Evolutionary conservation across 768 basidiomycete species (phyloP).

Genomic region (Auricularia cornea): DNA sequence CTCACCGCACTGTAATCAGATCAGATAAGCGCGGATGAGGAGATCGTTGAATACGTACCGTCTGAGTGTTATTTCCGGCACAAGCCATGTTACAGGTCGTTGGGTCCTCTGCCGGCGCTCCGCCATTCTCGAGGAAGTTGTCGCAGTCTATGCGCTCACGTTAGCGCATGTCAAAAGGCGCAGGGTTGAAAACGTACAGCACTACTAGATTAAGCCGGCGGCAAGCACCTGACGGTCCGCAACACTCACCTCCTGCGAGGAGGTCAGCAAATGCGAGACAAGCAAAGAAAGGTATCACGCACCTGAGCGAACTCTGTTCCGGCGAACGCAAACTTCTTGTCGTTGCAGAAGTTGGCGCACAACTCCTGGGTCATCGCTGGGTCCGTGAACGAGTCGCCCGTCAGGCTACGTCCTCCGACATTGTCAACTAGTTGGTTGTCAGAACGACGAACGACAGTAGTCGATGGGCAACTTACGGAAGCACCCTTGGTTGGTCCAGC

Average conservation of each 20-base stretch:
- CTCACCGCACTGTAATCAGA: background rate
- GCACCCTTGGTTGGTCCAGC: slow-evolving; percentile 17
- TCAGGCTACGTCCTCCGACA: slow-evolving; percentile 49
- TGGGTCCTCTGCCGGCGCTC: slow-evolving; percentile 31
- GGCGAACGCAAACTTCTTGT: slow-evolving; percentile 49
- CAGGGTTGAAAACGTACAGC: slow-evolving; percentile 37
- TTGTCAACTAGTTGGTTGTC: slow-evolving; percentile 38
- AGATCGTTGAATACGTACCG: background rate
- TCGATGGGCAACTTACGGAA: slow-evolving; percentile 9
- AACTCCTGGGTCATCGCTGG: slow-evolving; percentile 54
- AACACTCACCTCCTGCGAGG: background rate
- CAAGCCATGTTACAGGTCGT: slow-evolving; percentile 57
- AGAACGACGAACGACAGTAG: background rate
- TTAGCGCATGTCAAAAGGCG: slow-evolving; percentile 1
- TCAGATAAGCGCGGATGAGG: background rate
- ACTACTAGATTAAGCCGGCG: slow-evolving; percentile 31
- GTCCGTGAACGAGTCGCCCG: slow-evolving; percentile 36
- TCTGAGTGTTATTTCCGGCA: slow-evolving; percentile 45
- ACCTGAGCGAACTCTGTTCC: slow-evolving; percentile 58
- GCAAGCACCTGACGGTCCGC: background rate
- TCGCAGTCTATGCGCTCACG: slow-evolving; percentile 48
- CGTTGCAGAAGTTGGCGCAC: slow-evolving; percentile 38
- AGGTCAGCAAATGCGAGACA: background rate
- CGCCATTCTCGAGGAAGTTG: slow-evolving; percentile 40
- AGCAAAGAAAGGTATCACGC: background rate